Base-by-base conservation (phyloP, 2,329 filamentous ascomycete species). In the Neofusicoccum parvum region DNA sequence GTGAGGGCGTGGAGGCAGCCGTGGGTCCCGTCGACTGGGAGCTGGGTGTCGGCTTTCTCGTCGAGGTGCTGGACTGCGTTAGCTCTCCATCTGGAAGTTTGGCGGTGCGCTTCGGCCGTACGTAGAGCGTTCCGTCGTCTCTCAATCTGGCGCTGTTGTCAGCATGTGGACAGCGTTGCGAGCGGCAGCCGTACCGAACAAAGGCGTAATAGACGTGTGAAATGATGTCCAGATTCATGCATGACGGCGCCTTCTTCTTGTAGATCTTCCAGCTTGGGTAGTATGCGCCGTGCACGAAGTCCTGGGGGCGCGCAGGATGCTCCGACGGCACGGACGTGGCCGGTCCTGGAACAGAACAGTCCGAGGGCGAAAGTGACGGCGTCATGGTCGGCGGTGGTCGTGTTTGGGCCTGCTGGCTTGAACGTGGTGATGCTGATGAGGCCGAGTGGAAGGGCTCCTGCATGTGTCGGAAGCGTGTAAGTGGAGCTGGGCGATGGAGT, bases 241-340 rank as follows among this genome's bases (percentile, higher is more conserved):
- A 87, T 0, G 87, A 90, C 0, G 92, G 92, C 14, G 90, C 90
- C 71, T 92, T 87, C 68, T 89, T 86, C 64, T 85, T 83, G 78
- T 93, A 92, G 70, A 92, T 87, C 65, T 88, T 83, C 80, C 87
- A 88, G 77, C 92, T 94, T 11, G 91, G 90, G 76, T 92, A 95
- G 79, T 94, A 95, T 12, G 92, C 90, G 20, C 90, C 91, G 76
- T 95, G 95, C 72, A 86, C 74, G 66, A 75, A 79, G 75, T n/a
- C n/a, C 7, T 6, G 17, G 11, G 17, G 1, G 23, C 37, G 15
- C 15, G 56, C 27, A 2, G n/a, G 27, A 10, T 36, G 14, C n/a
- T 20, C 56, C 23, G 54, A 5, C 11, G 54, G 23, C 39, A 34
- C 39, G 23, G 39, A 2, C 15, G 3, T 3, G 3, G 39, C 17